phyloP scores from a whole-genome alignment of 2,329 filamentous ascomycete species.

The Alternaria atra region DNA sequence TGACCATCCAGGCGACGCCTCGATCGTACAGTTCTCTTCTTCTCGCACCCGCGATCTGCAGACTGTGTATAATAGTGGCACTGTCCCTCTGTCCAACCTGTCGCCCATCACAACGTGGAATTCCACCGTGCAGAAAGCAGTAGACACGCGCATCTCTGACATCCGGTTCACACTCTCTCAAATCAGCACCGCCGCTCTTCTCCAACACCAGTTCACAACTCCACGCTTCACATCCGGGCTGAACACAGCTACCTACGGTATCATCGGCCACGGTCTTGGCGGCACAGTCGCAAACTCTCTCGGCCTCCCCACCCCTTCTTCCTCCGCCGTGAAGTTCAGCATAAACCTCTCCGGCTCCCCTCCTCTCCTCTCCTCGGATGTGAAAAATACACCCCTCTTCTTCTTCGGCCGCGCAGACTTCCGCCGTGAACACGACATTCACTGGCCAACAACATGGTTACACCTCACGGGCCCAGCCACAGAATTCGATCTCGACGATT shows the following conservation, averaged over 20 bases:
- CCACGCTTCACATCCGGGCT: slow-evolving; percentile 21
- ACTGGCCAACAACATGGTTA: slow-evolving; percentile 72
- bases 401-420: slow-evolving; percentile 71
- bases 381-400: slow-evolving; percentile 19
- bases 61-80: slow-evolving; percentile 33
- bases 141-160: slow-evolving; percentile 28
- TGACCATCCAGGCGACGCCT: slow-evolving; percentile 60
- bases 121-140: slow-evolving; percentile 15
- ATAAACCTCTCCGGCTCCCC: slow-evolving; percentile 39
- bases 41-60: slow-evolving; percentile 17
- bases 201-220: slow-evolving; percentile 18
- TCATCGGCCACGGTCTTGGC: slow-evolving; percentile 44
- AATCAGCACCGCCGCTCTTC: slow-evolving; percentile 7
- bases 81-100: slow-evolving; percentile 27
- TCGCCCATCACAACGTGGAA: slow-evolving; percentile 26
- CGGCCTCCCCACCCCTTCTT: slow-evolving; percentile 13
- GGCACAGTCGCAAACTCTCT: slow-evolving; percentile 35
- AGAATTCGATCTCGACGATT: slow-evolving; percentile 34
- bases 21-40: slow-evolving; percentile 54
- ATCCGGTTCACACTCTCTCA: slow-evolving; percentile 30
- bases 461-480: slow-evolving; percentile 26
- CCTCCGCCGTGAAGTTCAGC: slow-evolving; percentile 13
- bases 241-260: slow-evolving; percentile 15
- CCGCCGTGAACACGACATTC: slow-evolving; percentile 93
- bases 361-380: slow-evolving; percentile 15